Base-by-base conservation (phyloP, 306 rosid species). In the Vigna angularis region DNA sequence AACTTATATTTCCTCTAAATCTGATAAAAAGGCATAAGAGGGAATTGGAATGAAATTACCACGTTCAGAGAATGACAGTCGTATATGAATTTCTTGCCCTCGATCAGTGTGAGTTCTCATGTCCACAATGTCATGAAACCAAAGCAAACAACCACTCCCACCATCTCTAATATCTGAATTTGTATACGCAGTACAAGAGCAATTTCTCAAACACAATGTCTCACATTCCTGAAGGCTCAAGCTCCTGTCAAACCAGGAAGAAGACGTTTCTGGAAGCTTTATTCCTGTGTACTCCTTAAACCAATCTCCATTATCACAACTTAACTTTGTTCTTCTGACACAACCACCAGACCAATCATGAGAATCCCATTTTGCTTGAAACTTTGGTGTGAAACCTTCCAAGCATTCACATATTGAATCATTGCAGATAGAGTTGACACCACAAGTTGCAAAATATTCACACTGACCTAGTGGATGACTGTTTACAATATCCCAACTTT, bases 371-470 rank as follows among this genome's bases (percentile, higher is more conserved):
- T 79, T 58, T 34, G 10, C 77, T 34, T 32, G 7, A 9, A 22
- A 79, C 9, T 70, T 79, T n/a, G 77, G 77, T 30, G 5, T 4
- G 40, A 70, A 70, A 14, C 82, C 82, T 49, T 70, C n/a, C 63
- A 70, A 34, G 72, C 82, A 70, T 49, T 58, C 30, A 48, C 64
- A 79, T 36, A 24, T 17, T 56, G 76, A n/a, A n/a, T n/a, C n/a
- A 69, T 69, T 56, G 49, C 76, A 78, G 2, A 17, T 17, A 44
- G 70, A 67, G 24, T 78, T 56, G 49, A 30, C 50, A 66, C 34
- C 82, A 68, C 61, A 78, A 17, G 5, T 2, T 11, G 42, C 68
- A 73, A 56, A 73, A 40, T 56, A 20, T 11, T 56, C 53, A 73
- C 67, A 73, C 42, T 18, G 55, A 9, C 40, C 55, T 9, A 0